phyloP scores from a whole-genome alignment of 306 rosid genomes.

The Ceratonia siliqua region DNA sequence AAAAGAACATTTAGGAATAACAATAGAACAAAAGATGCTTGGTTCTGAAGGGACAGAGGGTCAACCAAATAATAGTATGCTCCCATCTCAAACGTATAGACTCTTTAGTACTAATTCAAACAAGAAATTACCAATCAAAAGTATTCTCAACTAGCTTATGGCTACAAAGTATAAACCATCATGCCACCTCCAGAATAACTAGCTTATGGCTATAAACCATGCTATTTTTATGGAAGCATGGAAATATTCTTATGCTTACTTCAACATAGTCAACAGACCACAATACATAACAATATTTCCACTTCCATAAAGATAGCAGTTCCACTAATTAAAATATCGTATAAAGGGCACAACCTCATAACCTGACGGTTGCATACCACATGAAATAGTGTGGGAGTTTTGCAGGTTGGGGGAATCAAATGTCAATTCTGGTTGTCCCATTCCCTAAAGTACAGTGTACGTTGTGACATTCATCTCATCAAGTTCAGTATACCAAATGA shows the following conservation, averaged over 20 bases:
- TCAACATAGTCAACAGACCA: too few species aligned
- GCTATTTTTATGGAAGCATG: too few species aligned
- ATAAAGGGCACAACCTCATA: not conserved
- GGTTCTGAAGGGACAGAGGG: constrained; percentile 6
- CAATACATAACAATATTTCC: not conserved
- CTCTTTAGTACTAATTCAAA: constrained; percentile 6
- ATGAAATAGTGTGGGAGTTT: constrained; percentile 16
- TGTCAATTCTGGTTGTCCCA: constrained; percentile 3
- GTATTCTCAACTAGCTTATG: not conserved
- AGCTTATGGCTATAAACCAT: too few species aligned
- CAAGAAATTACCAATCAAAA: constrained; percentile 10
- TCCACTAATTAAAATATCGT: constrained; percentile 1
- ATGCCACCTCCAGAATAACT: not conserved
- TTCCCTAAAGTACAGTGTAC: constrained; percentile 11
- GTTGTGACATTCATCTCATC: not conserved
- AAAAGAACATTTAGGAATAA: not conserved
- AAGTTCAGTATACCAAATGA: not conserved
- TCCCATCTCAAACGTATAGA: constrained; percentile 21
- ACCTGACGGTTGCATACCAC: not conserved
- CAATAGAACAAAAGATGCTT: constrained; percentile 4
- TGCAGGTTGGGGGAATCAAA: constrained; percentile 9
- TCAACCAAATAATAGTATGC: not conserved
- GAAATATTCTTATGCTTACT: too few species aligned
- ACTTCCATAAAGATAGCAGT: not conserved
- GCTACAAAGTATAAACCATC: constrained; percentile 13